phyloP scores from a whole-genome alignment of 495 filamentous ascomycete species.

The Collariella sp. region DNA sequence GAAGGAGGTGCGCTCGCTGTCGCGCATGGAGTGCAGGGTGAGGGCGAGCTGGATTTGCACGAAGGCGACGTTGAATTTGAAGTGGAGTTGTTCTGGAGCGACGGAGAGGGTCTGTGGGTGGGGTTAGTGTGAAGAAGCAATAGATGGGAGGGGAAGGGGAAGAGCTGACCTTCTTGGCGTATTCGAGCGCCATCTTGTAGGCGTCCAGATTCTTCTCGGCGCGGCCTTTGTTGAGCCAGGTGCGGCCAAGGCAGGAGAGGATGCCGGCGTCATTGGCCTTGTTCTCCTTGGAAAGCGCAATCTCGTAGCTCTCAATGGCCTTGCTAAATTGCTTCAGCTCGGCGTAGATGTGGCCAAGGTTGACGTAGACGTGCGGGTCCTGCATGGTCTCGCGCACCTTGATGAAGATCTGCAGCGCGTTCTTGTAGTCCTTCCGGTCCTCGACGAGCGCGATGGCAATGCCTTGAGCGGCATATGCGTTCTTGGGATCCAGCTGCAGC shows the following conservation, averaged over 20 bases:
- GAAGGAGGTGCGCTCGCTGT: constrained; percentile 64
- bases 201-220: constrained; percentile 66
- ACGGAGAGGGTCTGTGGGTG: constrained; percentile 56
- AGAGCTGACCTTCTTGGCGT: constrained; percentile 56
- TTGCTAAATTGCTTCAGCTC: constrained; percentile 82
- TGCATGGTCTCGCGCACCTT: constrained; percentile 83
- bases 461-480: constrained; percentile 93
- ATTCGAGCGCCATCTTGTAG: constrained; percentile 83
- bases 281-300: constrained; percentile 71
- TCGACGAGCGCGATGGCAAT: constrained; percentile 89
- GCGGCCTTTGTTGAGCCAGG: constrained; percentile 80
- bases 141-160: not conserved
- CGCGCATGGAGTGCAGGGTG: constrained; percentile 62
- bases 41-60: constrained; percentile 89
- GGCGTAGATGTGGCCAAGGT: constrained; percentile 84
- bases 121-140: constrained; percentile 16
- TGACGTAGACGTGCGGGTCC: constrained; percentile 78
- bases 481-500: constrained; percentile 80
- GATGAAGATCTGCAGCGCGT: constrained; percentile 74
- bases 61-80: constrained; percentile 96
- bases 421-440: constrained; percentile 76
- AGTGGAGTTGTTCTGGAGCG: constrained; percentile 74
- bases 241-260: constrained; percentile 85
- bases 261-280: constrained; percentile 70
- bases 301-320: constrained; percentile 90